phyloP scores from a whole-genome alignment of 495 filamentous ascomycete species.

The Penicillium samsonianum region DNA sequence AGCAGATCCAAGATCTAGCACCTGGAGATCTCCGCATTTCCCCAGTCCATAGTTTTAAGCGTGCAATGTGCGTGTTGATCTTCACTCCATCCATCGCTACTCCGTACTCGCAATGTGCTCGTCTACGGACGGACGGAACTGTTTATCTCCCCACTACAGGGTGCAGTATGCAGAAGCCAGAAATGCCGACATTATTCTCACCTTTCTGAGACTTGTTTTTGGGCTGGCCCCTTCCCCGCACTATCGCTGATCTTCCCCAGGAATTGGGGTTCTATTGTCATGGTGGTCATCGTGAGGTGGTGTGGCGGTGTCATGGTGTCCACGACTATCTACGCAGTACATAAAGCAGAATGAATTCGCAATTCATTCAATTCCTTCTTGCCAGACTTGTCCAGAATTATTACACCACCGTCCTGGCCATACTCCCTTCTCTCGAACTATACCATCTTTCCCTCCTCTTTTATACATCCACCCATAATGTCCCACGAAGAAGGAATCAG shows the following conservation, averaged over 20 bases:
- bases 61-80: conserved; percentile 1
- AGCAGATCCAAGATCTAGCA: background rate
- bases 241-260: conserved; percentile 3
- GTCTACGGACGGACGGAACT: conserved; percentile 8
- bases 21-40: conserved; percentile 6
- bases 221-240: conserved; percentile 2
- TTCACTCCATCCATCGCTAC: conserved; percentile 1
- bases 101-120: background rate
- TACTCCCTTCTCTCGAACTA: background rate
- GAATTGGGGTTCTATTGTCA: background rate
- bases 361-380: background rate
- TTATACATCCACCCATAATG: background rate
- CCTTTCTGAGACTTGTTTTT: background rate
- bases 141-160: background rate
- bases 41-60: background rate
- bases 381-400: background rate
- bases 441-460: background rate
- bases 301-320: background rate
- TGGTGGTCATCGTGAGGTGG: background rate
- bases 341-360: conserved; percentile 3
- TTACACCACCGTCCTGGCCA: background rate
- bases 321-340: background rate
- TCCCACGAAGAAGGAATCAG: conserved; percentile 9
- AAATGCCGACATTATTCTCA: background rate
- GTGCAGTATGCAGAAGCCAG: background rate